phyloP scores from a whole-genome alignment of 306 rosid species.

The Calophaca sinica region DNA sequence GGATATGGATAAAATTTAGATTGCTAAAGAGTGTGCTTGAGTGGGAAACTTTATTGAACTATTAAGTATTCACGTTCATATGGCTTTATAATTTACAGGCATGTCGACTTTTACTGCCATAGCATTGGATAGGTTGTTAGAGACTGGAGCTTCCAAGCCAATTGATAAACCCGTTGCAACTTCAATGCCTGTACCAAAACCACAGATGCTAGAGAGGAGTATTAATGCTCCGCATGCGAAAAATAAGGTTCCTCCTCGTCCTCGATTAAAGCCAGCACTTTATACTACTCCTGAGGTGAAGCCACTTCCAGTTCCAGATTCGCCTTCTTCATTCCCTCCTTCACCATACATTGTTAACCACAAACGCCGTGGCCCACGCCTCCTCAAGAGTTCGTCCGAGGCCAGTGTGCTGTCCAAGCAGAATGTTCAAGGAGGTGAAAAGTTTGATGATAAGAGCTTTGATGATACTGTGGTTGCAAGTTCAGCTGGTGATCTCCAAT shows the following conservation, averaged over 20 bases:
- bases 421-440: slow-evolving; percentile 44
- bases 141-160: slow-evolving; percentile 74
- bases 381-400: slow-evolving; percentile 78
- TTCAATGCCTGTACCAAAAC: slow-evolving; percentile 63
- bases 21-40: slow-evolving; percentile 4
- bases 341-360: slow-evolving; percentile 94
- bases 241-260: slow-evolving; percentile 62
- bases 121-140: slow-evolving; percentile 87
- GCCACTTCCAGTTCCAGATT: slow-evolving; percentile 85
- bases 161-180: slow-evolving; percentile 63
- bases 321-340: slow-evolving; percentile 86
- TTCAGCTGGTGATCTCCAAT: slow-evolving; percentile 55
- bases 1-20: slow-evolving; percentile 3
- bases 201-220: slow-evolving; percentile 66
- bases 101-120: slow-evolving; percentile 88
- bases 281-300: slow-evolving; percentile 89
- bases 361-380: slow-evolving; percentile 95
- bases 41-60: slow-evolving; percentile 20
- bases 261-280: slow-evolving; percentile 80
- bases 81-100: slow-evolving; percentile 58
- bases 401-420: slow-evolving; percentile 54
- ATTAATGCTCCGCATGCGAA: slow-evolving; percentile 47
- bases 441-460: slow-evolving; percentile 40
- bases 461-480: slow-evolving; percentile 54
- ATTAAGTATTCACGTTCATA: slow-evolving; percentile 13